Evolutionary conservation across 371 early-diverging fungal species (phyloP).

Genomic region (Phascolomyces articulosus): DNA sequence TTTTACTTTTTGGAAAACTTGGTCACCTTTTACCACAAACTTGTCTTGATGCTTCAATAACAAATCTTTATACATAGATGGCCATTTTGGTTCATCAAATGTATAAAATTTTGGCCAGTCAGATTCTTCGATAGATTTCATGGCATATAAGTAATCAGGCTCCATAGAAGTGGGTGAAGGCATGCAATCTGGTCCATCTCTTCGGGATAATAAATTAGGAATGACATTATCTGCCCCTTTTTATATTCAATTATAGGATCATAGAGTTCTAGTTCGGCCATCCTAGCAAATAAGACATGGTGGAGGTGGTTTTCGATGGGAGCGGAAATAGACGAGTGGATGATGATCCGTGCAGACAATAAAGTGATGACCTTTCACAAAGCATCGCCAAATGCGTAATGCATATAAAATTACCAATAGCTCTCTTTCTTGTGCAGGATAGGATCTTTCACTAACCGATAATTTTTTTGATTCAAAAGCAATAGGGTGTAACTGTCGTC

Average conservation of each 20-base stretch:
- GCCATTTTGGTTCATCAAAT: background rate
- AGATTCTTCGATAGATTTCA: background rate
- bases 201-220: constrained; percentile 25
- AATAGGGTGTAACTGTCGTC: constrained; percentile 39
- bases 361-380: constrained; percentile 24
- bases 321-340: constrained; percentile 19
- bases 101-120: constrained; percentile 12
- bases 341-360: constrained; percentile 29
- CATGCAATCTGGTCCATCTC: too few relatives aligned
- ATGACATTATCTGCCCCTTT: constrained; percentile 27
- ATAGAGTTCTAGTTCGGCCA: constrained; percentile 21
- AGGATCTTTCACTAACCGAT: constrained; percentile 5
- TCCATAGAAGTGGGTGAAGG: too few relatives aligned
- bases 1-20: too few relatives aligned
- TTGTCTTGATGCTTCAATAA: background rate
- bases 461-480: constrained; percentile 23
- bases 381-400: constrained; percentile 33
- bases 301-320: constrained; percentile 16
- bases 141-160: too few relatives aligned
- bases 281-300: constrained; percentile 19
- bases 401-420: constrained; percentile 38
- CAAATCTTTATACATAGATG: background rate
- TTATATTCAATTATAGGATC: constrained; percentile 30
- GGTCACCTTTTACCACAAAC: constrained; percentile 8
- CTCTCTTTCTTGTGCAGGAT: constrained; percentile 46